Percentiles rank a stretch among this genome's conserved stretches.
Conservation (phyloP, 2,329 filamentous ascomycete species). For the Ophiocordyceps robertsii region DNA sequence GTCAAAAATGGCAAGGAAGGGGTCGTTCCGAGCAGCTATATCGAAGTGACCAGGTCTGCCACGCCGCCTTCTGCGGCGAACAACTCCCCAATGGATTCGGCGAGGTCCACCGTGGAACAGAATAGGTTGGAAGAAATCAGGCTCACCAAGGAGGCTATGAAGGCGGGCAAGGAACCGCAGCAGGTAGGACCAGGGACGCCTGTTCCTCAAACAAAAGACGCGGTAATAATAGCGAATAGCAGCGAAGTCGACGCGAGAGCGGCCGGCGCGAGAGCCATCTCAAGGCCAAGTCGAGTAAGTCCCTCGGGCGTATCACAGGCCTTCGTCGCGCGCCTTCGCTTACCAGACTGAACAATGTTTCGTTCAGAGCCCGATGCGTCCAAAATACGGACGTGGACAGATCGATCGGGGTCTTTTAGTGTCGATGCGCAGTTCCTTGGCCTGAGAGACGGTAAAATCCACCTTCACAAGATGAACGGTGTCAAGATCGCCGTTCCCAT, state of each 20-base stretch:
- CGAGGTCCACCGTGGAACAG: conserved; percentile 60
- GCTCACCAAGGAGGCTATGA: conserved; percentile 66
- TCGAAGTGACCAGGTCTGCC: conserved; percentile 68
- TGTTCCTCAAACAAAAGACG: conserved; percentile 56
- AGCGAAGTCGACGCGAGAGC: conserved; percentile 60
- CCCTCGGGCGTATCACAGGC: not conserved
- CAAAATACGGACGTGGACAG: conserved; percentile 87
- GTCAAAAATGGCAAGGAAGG: conserved; percentile 89
- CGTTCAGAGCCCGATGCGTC: conserved; percentile 61
- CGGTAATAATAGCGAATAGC: conserved; percentile 55
- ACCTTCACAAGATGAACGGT: conserved; percentile 93
- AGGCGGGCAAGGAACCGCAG: conserved; percentile 41
- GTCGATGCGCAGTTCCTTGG: conserved; percentile 95
- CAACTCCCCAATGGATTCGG: conserved; percentile 32
- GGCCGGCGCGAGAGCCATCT: conserved; percentile 42
- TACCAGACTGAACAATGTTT: not conserved
- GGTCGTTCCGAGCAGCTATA: conserved; percentile 91
- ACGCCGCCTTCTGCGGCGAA: conserved; percentile 31
- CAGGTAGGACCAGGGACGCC: conserved; percentile 64
- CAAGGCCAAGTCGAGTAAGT: conserved; percentile 59
- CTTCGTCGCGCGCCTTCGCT: not conserved
- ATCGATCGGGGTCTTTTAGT: conserved; percentile 89
- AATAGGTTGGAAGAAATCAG: conserved; percentile 69
- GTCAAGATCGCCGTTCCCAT: conserved; percentile 97
- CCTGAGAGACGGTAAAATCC: conserved; percentile 89